Evolutionary conservation across 208 protist species (phyloP).

Genomic region (Crithidia expoeki): DNA sequence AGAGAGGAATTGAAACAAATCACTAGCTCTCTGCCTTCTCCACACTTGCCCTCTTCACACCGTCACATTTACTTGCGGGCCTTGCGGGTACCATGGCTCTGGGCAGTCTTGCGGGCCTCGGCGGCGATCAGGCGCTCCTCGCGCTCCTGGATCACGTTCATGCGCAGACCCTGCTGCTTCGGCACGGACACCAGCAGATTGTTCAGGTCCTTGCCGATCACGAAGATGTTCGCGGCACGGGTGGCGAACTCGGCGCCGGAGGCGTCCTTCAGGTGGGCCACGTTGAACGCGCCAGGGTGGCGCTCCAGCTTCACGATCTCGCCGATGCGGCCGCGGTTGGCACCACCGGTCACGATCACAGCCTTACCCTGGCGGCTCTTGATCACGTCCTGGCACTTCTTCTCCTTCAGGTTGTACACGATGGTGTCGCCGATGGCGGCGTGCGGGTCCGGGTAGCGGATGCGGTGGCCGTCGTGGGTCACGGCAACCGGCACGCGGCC

Average conservation of each 20-base stretch:
- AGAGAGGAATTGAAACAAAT: no score
- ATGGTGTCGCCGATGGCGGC: constrained; percentile 97
- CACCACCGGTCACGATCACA: constrained; percentile 97
- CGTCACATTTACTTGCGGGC: constrained; percentile 46
- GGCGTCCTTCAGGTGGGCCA: constrained; percentile 97
- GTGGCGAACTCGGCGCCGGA: constrained; percentile 97
- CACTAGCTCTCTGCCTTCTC: no score
- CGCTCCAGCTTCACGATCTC: constrained; percentile 93
- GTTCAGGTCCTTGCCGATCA: constrained; percentile 96
- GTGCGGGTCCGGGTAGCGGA: constrained; percentile 98
- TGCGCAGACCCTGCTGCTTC: constrained; percentile 95
- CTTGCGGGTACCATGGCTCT: constrained; percentile 51
- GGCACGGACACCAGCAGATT: constrained; percentile 95
- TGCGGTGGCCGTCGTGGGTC: constrained; percentile 99
- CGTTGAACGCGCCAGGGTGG: constrained; percentile 97
- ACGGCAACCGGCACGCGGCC: constrained; percentile 96
- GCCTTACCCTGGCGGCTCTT: constrained; percentile 94
- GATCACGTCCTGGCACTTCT: constrained; percentile 93
- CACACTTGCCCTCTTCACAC: not conserved
- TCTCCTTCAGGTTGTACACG: constrained; percentile 96
- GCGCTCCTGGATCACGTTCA: constrained; percentile 88
- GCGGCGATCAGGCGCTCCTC: constrained; percentile 86
- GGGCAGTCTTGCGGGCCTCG: constrained; percentile 64
- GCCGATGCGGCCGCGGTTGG: constrained; percentile 99
- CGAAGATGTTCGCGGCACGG: constrained; percentile 98